Evolutionary conservation across 148 eudicot genomes (phyloP).

Genomic region (Hydrangea macrophylla): DNA sequence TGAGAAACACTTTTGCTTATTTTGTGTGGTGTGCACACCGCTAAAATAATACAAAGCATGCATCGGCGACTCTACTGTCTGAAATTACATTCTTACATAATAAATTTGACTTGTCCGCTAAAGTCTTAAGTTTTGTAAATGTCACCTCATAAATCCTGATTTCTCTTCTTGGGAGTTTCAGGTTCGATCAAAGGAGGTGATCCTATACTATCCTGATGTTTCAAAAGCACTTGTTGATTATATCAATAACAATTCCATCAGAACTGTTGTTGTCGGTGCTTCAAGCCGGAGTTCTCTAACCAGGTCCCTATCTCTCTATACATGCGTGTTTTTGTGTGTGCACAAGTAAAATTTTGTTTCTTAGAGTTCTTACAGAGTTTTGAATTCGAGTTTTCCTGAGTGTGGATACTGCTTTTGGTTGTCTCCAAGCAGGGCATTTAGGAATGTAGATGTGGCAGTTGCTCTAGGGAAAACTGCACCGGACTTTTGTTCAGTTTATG

Average conservation of each 20-base stretch:
- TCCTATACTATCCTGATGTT: constrained; percentile 58
- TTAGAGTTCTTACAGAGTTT: too few species aligned
- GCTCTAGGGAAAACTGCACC: constrained; percentile 53
- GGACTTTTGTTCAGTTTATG: constrained; percentile 53
- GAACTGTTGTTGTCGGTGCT: constrained; percentile 53
- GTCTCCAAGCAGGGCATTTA: constrained; percentile 44
- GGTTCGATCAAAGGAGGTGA: constrained; percentile 57
- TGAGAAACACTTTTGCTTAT: too few species aligned
- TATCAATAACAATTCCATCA: constrained; percentile 31
- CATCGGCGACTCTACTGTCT: too few species aligned
- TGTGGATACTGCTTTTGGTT: not conserved
- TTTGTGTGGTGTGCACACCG: too few species aligned
- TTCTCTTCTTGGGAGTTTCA: constrained; percentile 17
- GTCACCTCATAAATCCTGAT: too few species aligned
- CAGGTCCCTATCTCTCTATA: constrained; percentile 29
- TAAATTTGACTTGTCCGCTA: not conserved
- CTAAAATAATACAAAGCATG: too few species aligned
- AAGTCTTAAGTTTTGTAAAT: not conserved
- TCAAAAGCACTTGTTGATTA: constrained; percentile 45
- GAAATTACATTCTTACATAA: too few species aligned
- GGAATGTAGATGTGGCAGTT: constrained; percentile 50
- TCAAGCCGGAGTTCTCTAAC: constrained; percentile 53
- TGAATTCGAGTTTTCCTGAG: not conserved
- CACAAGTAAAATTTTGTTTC: too few species aligned
- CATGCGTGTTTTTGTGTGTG: too few species aligned